Evolutionary conservation across 192 early-diverging fungal genomes (phyloP), one percentile per base, ranked within the genome.

Genomic region (Haplosporangium gracile): DNA sequence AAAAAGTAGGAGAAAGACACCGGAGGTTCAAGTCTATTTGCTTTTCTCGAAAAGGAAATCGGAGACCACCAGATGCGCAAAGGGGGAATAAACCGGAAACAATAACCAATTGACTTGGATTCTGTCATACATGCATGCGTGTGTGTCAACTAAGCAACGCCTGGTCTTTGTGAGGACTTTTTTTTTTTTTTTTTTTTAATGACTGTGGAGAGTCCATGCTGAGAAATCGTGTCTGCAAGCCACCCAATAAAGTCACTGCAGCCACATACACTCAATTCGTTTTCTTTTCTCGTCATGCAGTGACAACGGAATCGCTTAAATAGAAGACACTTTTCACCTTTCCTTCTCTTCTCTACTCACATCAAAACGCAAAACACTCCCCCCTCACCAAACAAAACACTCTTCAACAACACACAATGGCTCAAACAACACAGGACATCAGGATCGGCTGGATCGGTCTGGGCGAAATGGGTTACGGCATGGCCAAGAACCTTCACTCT

Each of bases 391-490:
- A 38, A 36, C n/a, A 68, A 4, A 70, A 13, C 69, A 42, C 34
- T 40, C 18, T 39, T 70, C 32, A 38, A 70, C 34, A 38, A 32
- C 22, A 45, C n/a, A 70, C 5, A 53, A 77, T 76, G 75, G 57
- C 74, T 55, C 72, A 43, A 10, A n/a, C 47, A 60, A 45, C 43
- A 39, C 57, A 65, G 26, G 29, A 63, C 55, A 32, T 78, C 75
- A 85, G 51, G 47, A 68, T 94, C 53, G 93, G 91, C 24, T 94
- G 89, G 82, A 89, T 95, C 36, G 94, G 93, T 0, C 90, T 95
- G 1, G 94, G 94, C 15, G 91, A 81, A 55, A 92, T 94, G 90
- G 94, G 94, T 34, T 57, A 77, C 65, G 90, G 88, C 15, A 95
- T 95, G 90, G 92, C 94, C n/a, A 79, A 78, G 34, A 94, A 94